Base-by-base conservation (phyloP, 2,329 filamentous ascomycete genomes). In the Tolypocladium ovalisporum region DNA sequence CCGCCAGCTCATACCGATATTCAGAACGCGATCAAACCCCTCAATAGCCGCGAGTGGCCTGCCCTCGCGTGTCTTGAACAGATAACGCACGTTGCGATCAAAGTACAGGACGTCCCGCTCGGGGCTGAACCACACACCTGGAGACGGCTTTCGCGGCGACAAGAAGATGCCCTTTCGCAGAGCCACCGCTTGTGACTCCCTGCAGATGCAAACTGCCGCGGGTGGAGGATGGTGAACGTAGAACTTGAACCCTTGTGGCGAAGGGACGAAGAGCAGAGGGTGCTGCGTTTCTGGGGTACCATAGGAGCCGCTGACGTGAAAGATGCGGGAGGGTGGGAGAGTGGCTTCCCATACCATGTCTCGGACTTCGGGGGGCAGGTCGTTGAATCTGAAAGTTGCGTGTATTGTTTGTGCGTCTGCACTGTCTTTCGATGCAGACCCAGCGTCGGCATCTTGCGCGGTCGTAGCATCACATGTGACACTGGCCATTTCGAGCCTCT, bases 1-100 rank as follows among this genome's bases (percentile, higher is more conserved):
- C 5, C 68, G 64, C 68, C 66, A 70, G 37, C 70, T 63, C 4
- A 69, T 36, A 0, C 66, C 67, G 1, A 67, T 60, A n/a, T 70
- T 59, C 24, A 63, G 58, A 0, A 69, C 63, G 24, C 56, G 59
- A 10, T 69, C 67, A 54, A 66, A 61, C 13, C 66, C 63, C 1
- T 56, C 13, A 0, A 69, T 51, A 32, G 1, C 5, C 19, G 5
- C 47, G 3, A 52, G 47, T 22, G 47, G 47, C 47, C 19, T 34
- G 8, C 29, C 47, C 29, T 35, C 19, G 29, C 47, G 29, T 32
- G 35, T 37, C 2, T 54, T 27, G 1, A 69, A 54, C 34, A 51
- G 42, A n/a, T 51, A 52, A 32, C 47, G 52, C 54, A 65, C 63
- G 32, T 66, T 66, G 51, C 66, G 63, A 49, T 67, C 65, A 29